Base-by-base conservation (phyloP, 2,329 filamentous ascomycete genomes). In the Penicillium sclerotigenum region DNA sequence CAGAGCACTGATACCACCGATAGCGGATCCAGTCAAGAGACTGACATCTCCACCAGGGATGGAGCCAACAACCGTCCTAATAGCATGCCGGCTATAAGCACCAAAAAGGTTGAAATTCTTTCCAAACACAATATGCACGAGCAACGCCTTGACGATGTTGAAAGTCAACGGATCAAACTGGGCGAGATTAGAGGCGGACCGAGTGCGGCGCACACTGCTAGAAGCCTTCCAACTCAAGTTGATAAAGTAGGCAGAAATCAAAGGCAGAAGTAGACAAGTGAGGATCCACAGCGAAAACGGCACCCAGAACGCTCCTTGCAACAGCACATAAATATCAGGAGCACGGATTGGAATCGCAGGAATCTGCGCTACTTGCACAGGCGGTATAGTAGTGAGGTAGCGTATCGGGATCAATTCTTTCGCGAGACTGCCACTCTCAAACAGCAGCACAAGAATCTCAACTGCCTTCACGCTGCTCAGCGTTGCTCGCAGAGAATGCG, bases 151-250 rank as follows among this genome's bases (percentile, higher is more conserved):
- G 65, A 85, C 85, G 55, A 97, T 86, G 77, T 92, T 96, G 77
- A 95, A 99, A 22, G 87, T 89, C 69, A 97, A 78, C 4, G 92
- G 92, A 71, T 99, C 94, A 61, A 93, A 85, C 40, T 60, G 68
- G 6, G 68, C 42, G 47, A 52, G 65, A 56, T 31, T 40, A 22
- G 64, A 50, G 14, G 55, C 55, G 31, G 65, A 66, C 56, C 63
- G 72, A 46, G 59, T 66, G 46, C 57, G 63, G 49, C 64, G 66
- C 47, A 57, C 59, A 48, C 67, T 59, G 33, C 56, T 60, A 13
- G 68, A 68, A 58, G 73, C 77, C 40, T 82, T 80, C 51, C 83
- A 75, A 37, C 87, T 90, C 68, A 97, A 75, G 75, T 97, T 97
- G 83, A 96, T 88, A 72, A 97, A 96, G 78, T 94, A 97, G 26